Evolutionary conservation across 1,139 yeast species (phyloP).

Genomic region (Lodderomyces pseudojiufengensis): DNA sequence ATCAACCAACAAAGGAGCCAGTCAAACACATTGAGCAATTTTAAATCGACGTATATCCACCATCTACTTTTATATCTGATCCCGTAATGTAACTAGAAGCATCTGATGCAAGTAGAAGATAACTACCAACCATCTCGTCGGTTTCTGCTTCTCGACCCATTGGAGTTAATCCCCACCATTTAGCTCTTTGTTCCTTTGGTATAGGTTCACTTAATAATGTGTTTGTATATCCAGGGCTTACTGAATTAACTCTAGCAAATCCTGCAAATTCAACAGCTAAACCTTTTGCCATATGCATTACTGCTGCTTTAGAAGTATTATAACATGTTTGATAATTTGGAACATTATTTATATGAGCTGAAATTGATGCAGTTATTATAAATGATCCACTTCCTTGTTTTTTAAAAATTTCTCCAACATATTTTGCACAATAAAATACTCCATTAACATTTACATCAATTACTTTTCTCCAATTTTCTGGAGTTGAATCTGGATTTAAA

Average conservation of each 20-base stretch:
- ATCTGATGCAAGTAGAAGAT: constrained; percentile 39
- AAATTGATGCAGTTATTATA: constrained; percentile 61
- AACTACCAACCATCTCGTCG: constrained; percentile 42
- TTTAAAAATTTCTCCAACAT: constrained; percentile 48
- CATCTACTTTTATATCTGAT: constrained; percentile 45
- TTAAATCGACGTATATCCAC: no score
- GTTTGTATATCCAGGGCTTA: constrained; percentile 54
- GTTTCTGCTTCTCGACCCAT: constrained; percentile 41
- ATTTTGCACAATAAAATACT: constrained; percentile 56
- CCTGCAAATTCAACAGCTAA: constrained; percentile 53
- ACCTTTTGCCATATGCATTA: constrained; percentile 50
- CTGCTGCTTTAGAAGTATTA: constrained; percentile 58
- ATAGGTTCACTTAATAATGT: constrained; percentile 53
- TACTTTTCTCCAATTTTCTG: constrained; percentile 50
- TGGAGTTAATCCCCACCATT: constrained; percentile 37
- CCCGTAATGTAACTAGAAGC: constrained; percentile 45
- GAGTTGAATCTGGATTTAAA: constrained; percentile 45
- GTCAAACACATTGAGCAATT: no score
- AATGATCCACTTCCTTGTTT: constrained; percentile 50
- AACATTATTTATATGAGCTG: constrained; percentile 52
- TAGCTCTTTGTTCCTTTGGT: constrained; percentile 30
- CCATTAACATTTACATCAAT: constrained; percentile 54
- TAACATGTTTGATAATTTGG: constrained; percentile 57
- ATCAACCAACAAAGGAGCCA: no score
- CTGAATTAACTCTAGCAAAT: constrained; percentile 53